phyloP scores from a whole-genome alignment of 306 rosid species.

The Glycine tomentella region DNA sequence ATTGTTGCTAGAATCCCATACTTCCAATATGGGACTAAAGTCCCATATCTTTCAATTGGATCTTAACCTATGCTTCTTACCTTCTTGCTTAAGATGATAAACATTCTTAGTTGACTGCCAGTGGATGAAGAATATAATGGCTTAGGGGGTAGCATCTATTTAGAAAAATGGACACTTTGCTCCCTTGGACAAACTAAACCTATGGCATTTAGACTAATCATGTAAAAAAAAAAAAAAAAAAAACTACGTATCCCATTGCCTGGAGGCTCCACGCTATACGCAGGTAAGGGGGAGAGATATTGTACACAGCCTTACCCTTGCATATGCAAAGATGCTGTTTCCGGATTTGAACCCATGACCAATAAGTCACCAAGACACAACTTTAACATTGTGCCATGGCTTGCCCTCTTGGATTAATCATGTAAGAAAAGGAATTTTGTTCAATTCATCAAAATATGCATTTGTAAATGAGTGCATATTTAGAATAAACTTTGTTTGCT shows the following conservation, averaged over 20 bases:
- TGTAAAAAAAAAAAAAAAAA: too few relatives aligned
- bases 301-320: too few relatives aligned
- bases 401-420: too few relatives aligned
- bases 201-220: constrained; percentile 23
- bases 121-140: constrained; percentile 28
- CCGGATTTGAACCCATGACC: too few relatives aligned
- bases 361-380: too few relatives aligned
- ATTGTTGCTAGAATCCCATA: neutral
- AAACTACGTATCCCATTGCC: too few relatives aligned
- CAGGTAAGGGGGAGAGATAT: too few relatives aligned
- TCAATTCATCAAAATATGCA: constrained; percentile 27
- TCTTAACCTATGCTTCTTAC: neutral
- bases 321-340: too few relatives aligned
- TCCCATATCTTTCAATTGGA: constrained; percentile 16
- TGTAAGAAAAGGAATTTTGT: constrained; percentile 14
- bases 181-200: constrained; percentile 37
- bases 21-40: neutral
- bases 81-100: constrained; percentile 20
- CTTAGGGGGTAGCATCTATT: constrained; percentile 4
- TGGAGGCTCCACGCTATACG: too few relatives aligned
- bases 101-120: constrained; percentile 26
- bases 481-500: constrained; percentile 13
- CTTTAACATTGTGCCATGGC: too few relatives aligned
- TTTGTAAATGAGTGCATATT: constrained; percentile 19
- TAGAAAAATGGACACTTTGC: constrained; percentile 21